These are phyloP conservation scores for Pyronema omphalodes DNA, from an alignment of 495 filamentous ascomycete genomes.

Conservation along the genomic window DNA sequence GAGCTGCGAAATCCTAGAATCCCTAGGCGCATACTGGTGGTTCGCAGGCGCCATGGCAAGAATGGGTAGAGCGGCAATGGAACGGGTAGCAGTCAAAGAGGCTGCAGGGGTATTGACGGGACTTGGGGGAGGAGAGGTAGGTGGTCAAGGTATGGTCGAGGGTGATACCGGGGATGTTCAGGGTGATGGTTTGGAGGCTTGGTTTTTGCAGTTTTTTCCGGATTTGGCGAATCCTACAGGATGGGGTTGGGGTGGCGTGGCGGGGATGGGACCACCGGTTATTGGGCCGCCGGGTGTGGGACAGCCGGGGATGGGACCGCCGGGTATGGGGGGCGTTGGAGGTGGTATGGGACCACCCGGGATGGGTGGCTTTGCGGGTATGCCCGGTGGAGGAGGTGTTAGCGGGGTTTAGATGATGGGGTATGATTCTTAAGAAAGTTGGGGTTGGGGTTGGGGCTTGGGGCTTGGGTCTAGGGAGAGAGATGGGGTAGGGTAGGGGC, in stretches of 20 bases:
- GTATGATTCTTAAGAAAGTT: too few relatives aligned
- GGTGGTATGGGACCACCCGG: too few relatives aligned
- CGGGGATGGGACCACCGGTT: too few relatives aligned
- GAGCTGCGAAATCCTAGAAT: conserved; percentile 9
- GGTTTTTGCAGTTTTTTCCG: conserved; percentile 4
- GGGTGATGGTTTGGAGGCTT: background rate
- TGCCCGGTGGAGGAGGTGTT: too few relatives aligned
- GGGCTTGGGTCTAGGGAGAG: too few relatives aligned
- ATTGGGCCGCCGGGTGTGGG: too few relatives aligned
- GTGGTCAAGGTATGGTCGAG: background rate
- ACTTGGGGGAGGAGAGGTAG: background rate
- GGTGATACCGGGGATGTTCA: background rate
- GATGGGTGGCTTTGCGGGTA: too few relatives aligned
- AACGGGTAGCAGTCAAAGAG: background rate
- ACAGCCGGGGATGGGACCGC: too few relatives aligned
- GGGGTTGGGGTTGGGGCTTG: too few relatives aligned
- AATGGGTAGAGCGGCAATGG: conserved; percentile 13
- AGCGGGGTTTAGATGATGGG: too few relatives aligned
- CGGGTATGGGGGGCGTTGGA: too few relatives aligned
- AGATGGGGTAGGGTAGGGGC: too few relatives aligned
- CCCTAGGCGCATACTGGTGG: conserved; percentile 17
- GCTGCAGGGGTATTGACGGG: background rate
- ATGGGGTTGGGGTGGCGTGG: background rate
- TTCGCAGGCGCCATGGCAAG: conserved; percentile 21
- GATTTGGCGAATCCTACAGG: background rate